Evolutionary conservation across 352 stramenopile genomes (phyloP).

Genomic region (Phytophthora fragariae): DNA sequence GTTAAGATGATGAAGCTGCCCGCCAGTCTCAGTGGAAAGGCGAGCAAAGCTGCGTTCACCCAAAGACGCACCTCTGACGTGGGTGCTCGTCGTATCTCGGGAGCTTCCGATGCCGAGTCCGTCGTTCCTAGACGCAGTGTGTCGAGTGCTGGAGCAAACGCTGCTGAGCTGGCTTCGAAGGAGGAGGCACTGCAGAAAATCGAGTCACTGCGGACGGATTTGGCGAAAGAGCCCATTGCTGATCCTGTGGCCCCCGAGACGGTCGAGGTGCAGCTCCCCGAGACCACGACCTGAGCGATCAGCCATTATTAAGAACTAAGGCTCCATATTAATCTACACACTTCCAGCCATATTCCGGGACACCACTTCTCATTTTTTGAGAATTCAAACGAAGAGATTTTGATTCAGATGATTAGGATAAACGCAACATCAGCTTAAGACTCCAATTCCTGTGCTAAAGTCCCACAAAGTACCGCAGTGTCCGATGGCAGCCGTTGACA

Average conservation of each 20-base stretch:
- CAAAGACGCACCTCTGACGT: constrained; percentile 26
- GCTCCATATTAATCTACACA: too few relatives aligned
- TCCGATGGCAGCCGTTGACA: neutral
- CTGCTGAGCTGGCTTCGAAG: constrained; percentile 36
- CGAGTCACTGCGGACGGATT: constrained; percentile 35
- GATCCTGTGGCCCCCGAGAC: constrained; percentile 4
- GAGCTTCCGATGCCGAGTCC: constrained; percentile 11
- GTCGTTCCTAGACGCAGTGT: constrained; percentile 31
- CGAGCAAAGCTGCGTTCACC: constrained; percentile 5
- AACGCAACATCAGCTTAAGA: neutral
- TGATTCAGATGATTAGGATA: neutral
- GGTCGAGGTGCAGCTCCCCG: constrained; percentile 25
- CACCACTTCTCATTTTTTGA: neutral
- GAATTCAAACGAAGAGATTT: neutral
- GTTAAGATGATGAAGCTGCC: constrained; percentile 68
- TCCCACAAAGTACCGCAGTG: neutral
- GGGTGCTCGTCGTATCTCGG: constrained; percentile 2
- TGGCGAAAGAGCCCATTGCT: constrained; percentile 20
- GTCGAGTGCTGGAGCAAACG: constrained; percentile 30
- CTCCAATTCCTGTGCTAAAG: neutral
- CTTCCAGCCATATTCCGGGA: too few relatives aligned
- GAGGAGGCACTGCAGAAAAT: constrained; percentile 55
- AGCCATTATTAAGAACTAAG: too few relatives aligned
- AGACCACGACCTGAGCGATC: constrained; percentile 10
- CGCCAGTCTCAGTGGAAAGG: constrained; percentile 6